A percentile compares a stretch with the other conserved stretches of the same genome.
Evolutionary conservation across 192 early-diverging fungal genomes (phyloP).

Genomic region (Backusella luteola): DNA sequence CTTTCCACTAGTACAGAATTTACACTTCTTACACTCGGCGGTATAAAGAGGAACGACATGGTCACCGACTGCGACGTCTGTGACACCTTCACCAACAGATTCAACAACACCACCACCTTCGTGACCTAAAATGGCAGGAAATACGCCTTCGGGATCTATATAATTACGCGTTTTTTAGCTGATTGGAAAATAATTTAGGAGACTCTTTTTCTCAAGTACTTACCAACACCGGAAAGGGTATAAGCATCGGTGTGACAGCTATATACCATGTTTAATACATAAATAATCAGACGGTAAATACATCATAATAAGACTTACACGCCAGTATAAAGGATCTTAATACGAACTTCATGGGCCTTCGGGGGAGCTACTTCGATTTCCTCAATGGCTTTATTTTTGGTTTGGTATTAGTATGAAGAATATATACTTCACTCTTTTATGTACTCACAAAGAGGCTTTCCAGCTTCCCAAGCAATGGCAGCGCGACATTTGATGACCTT

Average conservation of each 20-base stretch:
- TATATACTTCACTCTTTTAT: background rate
- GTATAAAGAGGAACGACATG: slow-evolving; percentile 95
- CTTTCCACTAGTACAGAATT: slow-evolving; percentile 96
- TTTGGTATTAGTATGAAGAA: background rate
- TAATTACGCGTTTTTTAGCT: background rate
- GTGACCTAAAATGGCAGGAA: slow-evolving; percentile 94
- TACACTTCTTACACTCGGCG: slow-evolving; percentile 90
- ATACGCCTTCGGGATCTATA: slow-evolving; percentile 81
- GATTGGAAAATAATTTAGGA: slow-evolving; percentile 14
- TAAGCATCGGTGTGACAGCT: slow-evolving; percentile 96
- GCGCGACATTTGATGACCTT: slow-evolving; percentile 79
- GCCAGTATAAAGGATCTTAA: slow-evolving; percentile 90
- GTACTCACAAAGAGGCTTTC: slow-evolving; percentile 86
- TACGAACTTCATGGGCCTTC: slow-evolving; percentile 89
- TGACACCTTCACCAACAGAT: slow-evolving; percentile 94
- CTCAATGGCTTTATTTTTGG: slow-evolving; percentile 69
- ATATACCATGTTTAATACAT: slow-evolving; percentile 11
- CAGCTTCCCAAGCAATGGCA: slow-evolving; percentile 93
- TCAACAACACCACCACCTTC: slow-evolving; percentile 96
- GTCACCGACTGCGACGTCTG: slow-evolving; percentile 86
- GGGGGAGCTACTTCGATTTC: slow-evolving; percentile 94
- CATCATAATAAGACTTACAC: slow-evolving; percentile 48
- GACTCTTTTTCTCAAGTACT: slow-evolving; percentile 29
- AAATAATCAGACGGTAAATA: slow-evolving; percentile 7
- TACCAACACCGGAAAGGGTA: slow-evolving; percentile 75